Evolutionary conservation across 2,329 filamentous ascomycete genomes (phyloP), one percentile per base, ranked within the genome.

Genomic region (Calonectria naviculata): DNA sequence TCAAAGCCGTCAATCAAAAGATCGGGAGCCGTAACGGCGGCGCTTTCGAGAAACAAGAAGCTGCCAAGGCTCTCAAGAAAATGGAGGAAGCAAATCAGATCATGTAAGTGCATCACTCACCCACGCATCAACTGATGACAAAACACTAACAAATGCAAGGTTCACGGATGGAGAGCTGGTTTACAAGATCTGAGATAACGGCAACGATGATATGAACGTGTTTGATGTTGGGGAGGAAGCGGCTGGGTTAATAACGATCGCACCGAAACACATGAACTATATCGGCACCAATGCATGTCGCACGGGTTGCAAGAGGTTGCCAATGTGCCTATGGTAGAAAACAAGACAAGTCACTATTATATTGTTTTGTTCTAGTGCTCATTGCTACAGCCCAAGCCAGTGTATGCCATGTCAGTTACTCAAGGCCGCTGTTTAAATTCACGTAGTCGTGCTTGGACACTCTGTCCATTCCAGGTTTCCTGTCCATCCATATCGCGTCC

Each of bases 21-120:
- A 78, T 98, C 56, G 87, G 89, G 17, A 79, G 84, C 47, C 78
- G 83, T 3, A 80, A 85, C 29, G 88, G 88, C 5, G 89, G 89
- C 9, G 83, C 87, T 42, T 99, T 98, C 84, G 88, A 87, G 29
- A 88, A 88, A 42, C 86, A 86, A 0, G 97, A 99, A 83, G 94
- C 93, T 0, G 85, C 93, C 69, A 90, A 92, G 82, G 95, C 95
- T 52, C 85, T 99, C 68, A 90, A 91, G 83, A 91, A 89, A 80
- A 92, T 99, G 90, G 93, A 94, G 78, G 92, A 94, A 74, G 87
- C 89, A 77, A 98, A 98, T 82, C 92, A 96, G 86, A 92, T 99
- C 80, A 99, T 99, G 95, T 96, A 86, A 90, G 94, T 91, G 60
- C 26, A 17, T n/a, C n/a, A 3, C 36, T 7, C 19, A 34, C n/a